Conservation (phyloP, 2,329 filamentous ascomycete genomes). For the Trichoderma atrobrunneum region DNA sequence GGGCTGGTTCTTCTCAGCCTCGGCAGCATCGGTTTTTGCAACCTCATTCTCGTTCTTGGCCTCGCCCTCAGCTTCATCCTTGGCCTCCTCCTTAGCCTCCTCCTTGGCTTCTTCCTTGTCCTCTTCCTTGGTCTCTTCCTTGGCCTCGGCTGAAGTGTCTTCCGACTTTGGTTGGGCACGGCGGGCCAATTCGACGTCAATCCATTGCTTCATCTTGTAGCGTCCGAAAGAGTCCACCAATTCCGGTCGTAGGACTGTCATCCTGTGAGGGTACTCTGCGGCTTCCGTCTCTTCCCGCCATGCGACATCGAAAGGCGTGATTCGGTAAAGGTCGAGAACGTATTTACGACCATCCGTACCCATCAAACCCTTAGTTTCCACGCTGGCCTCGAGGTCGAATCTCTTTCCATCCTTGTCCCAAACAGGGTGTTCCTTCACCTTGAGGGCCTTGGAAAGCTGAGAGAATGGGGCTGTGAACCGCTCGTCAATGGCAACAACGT, state of each 20-base stretch:
- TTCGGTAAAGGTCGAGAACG: constrained; percentile 91
- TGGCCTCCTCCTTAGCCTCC: constrained; percentile 31
- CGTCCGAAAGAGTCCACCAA: constrained; percentile 84
- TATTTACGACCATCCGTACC: constrained; percentile 97
- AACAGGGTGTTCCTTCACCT: constrained; percentile 90
- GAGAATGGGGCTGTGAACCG: constrained; percentile 81
- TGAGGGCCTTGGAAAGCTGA: constrained; percentile 85
- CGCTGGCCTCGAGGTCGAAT: constrained; percentile 89
- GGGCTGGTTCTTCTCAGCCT: constrained; percentile 54
- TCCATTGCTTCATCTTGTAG: constrained; percentile 83
- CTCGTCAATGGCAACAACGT: constrained; percentile 87
- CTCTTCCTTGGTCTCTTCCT: constrained; percentile 29
- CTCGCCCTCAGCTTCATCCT: constrained; percentile 32
- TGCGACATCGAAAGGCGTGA: constrained; percentile 83
- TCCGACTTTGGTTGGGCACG: constrained; percentile 42
- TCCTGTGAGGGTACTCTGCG: constrained; percentile 81
- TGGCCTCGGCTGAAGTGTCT: constrained; percentile 33
- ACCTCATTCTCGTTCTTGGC: constrained; percentile 20
- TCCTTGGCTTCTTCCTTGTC: constrained; percentile 34
- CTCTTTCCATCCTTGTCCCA: constrained; percentile 95
- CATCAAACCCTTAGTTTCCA: constrained; percentile 96
- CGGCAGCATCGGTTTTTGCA: constrained; percentile 42
- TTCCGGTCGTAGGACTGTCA: constrained; percentile 90
- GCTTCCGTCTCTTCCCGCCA: constrained; percentile 75
- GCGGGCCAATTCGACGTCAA: constrained; percentile 72